Conservation (phyloP, 2,329 filamentous ascomycete genomes). For the Fusarium sp. region DNA sequence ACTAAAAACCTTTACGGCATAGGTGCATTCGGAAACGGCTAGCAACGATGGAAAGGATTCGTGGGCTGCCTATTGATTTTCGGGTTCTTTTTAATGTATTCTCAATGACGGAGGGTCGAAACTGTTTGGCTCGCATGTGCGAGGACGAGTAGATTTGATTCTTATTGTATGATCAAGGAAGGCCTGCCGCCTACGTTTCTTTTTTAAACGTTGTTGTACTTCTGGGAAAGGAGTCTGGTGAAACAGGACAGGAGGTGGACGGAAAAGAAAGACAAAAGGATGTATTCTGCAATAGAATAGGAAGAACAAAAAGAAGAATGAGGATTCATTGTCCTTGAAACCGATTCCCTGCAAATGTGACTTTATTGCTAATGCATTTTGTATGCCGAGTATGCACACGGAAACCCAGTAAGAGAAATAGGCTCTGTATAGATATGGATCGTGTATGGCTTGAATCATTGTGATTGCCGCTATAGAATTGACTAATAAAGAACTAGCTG, state of each 20-base stretch:
- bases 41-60: slow-evolving; percentile 14
- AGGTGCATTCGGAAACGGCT: slow-evolving; percentile 27
- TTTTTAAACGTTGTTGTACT: slow-evolving; percentile 21
- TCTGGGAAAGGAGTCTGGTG: slow-evolving; percentile 29
- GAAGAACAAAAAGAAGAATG: slow-evolving; percentile 35
- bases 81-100: slow-evolving; percentile 30
- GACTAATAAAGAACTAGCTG: not conserved
- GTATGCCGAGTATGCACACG: not conserved
- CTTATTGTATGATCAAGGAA: slow-evolving; percentile 33
- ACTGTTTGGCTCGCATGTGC: slow-evolving; percentile 3
- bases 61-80: slow-evolving; percentile 11
- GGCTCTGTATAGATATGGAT: not conserved
- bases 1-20: slow-evolving; percentile 25
- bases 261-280: slow-evolving; percentile 36
- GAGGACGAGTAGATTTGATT: slow-evolving; percentile 24
- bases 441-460: not conserved
- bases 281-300: slow-evolving; percentile 34
- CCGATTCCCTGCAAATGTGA: not conserved
- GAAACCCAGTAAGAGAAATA: not conserved
- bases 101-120: slow-evolving; percentile 20
- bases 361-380: not conserved
- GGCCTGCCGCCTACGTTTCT: slow-evolving; percentile 7
- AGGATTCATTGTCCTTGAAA: slow-evolving; percentile 29
- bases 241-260: slow-evolving; percentile 12
- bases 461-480: not conserved